Evolutionary conservation across 495 filamentous ascomycete genomes (phyloP).

Genomic region (Penicillium egyptiacum): DNA sequence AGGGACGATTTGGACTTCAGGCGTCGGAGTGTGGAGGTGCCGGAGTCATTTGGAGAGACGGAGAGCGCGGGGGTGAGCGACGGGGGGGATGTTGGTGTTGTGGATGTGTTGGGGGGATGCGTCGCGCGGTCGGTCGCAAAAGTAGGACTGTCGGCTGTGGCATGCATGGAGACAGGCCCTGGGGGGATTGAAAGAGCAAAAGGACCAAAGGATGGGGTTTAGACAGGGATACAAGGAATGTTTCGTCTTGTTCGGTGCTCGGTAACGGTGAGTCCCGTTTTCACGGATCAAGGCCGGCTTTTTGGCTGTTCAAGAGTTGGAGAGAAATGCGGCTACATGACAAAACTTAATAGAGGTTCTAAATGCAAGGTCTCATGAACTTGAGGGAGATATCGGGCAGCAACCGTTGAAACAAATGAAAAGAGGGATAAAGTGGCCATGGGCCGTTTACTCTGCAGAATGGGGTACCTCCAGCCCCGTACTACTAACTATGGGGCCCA

Average conservation of each 20-base stretch:
- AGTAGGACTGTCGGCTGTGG: conserved; percentile 39
- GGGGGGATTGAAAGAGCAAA: conserved; percentile 21
- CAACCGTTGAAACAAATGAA: conserved; percentile 25
- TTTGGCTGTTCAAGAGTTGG: conserved; percentile 5
- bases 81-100: conserved; percentile 31
- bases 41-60: conserved; percentile 37
- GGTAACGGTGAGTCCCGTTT: conserved; percentile 9
- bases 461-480: conserved; percentile 23
- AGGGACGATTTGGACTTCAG: conserved; percentile 47
- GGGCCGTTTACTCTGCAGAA: conserved; percentile 19
- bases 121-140: conserved; percentile 31
- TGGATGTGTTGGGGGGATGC: conserved; percentile 33
- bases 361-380: not conserved
- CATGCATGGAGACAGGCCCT: conserved; percentile 43
- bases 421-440: conserved; percentile 33
- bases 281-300: conserved; percentile 3
- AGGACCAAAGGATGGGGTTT: conserved; percentile 14
- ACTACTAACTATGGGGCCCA: conserved; percentile 21
- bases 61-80: conserved; percentile 33
- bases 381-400: conserved; percentile 25
- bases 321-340: conserved; percentile 24
- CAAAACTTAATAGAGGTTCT: not conserved
- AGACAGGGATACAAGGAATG: conserved; percentile 38
- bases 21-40: conserved; percentile 35
- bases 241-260: conserved; percentile 24